Evolutionary conservation across 2,329 filamentous ascomycete species (phyloP).

Genomic region (Rutstroemia sp.): DNA sequence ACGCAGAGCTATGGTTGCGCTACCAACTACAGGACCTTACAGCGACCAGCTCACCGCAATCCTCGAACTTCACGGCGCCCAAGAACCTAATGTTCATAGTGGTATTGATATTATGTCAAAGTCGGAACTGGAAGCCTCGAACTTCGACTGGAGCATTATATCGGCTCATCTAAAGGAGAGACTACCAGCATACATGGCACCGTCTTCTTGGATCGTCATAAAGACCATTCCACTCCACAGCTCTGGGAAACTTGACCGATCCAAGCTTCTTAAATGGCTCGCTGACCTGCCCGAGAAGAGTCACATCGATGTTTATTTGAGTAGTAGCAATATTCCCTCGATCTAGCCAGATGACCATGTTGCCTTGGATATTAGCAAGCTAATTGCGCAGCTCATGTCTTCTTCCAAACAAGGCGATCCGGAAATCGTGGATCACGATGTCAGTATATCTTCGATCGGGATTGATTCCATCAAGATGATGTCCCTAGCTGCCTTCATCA

Average conservation of each 20-base stretch:
- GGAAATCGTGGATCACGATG: neutral
- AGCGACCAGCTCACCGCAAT: neutral
- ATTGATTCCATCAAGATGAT: conserved; percentile 13
- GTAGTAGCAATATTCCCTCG: neutral
- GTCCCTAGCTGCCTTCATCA: conserved; percentile 8
- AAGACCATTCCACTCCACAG: conserved; percentile 26
- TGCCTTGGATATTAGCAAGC: neutral
- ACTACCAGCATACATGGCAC: conserved; percentile 31
- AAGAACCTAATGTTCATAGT: neutral
- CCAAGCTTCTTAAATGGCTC: conserved; percentile 24
- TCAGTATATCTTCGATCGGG: conserved; percentile 1
- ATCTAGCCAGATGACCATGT: neutral
- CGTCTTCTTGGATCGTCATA: conserved; percentile 28
- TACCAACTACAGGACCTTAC: neutral
- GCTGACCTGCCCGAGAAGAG: neutral
- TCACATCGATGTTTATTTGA: neutral
- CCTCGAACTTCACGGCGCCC: neutral
- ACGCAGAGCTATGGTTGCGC: conserved; percentile 1
- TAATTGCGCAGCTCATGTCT: neutral
- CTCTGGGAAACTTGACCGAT: conserved; percentile 32
- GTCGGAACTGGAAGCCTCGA: neutral
- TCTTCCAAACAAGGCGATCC: neutral
- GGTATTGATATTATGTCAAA: neutral
- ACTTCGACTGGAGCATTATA: neutral
- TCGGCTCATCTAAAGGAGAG: neutral